phyloP scores from a whole-genome alignment of 805 yeast species.

The Grigorovia humatica region DNA sequence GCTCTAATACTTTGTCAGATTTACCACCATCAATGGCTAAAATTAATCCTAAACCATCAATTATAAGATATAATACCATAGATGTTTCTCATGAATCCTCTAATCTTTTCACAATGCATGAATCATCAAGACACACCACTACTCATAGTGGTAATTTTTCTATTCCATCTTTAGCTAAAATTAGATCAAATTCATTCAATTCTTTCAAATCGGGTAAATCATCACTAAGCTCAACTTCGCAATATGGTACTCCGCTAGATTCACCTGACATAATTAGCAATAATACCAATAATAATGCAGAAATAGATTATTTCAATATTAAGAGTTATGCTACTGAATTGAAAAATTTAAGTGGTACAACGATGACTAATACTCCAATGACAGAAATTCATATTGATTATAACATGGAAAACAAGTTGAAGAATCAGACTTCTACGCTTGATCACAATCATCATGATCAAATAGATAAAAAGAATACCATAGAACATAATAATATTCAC shows the following conservation, averaged over 20 bases:
- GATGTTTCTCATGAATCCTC: neutral
- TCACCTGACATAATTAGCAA: constrained; percentile 19
- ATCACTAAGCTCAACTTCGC: constrained; percentile 22
- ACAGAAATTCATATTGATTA: neutral
- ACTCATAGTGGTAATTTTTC: constrained; percentile 8
- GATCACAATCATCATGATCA: constrained; percentile 1
- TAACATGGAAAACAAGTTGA: neutral
- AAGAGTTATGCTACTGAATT: neutral
- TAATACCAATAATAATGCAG: constrained; percentile 3
- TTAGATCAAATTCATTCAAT: constrained; percentile 23
- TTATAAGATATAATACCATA: constrained; percentile 36
- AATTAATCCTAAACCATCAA: constrained; percentile 64
- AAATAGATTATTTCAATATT: constrained; percentile 16
- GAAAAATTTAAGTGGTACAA: neutral
- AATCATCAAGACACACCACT: constrained; percentile 3
- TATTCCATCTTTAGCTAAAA: neutral
- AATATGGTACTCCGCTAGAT: constrained; percentile 25
- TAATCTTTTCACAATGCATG: neutral
- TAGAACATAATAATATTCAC: neutral
- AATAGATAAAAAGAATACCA: neutral
- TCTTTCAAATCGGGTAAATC: constrained; percentile 26
- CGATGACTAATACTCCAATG: neutral
- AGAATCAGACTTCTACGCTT: neutral
- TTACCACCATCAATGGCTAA: constrained; percentile 63
- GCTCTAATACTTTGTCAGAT: constrained; percentile 25